phyloP scores from a whole-genome alignment of 225 moss, liverwort and hornwort species.

The Thuidium tamariscinum region DNA sequence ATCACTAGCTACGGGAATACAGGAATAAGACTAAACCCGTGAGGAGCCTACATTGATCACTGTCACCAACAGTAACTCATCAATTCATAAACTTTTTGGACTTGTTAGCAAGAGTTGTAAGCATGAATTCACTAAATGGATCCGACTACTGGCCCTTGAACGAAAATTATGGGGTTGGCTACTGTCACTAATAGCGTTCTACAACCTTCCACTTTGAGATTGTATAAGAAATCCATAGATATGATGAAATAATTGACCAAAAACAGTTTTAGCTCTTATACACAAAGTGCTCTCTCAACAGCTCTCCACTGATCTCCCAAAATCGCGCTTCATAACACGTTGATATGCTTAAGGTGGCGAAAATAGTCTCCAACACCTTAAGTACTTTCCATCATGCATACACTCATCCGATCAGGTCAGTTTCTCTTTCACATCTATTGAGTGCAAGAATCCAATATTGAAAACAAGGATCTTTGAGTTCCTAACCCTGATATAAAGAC shows the following conservation, averaged over 20 bases:
- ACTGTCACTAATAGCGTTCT: neutral
- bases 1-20: neutral
- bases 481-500: neutral
- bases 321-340: too few species aligned
- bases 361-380: neutral
- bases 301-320: neutral
- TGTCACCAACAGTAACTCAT: neutral
- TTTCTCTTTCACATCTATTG: neutral
- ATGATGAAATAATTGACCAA: neutral
- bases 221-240: neutral
- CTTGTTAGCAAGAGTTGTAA: neutral
- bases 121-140: neutral
- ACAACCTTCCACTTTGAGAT: neutral
- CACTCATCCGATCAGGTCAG: neutral
- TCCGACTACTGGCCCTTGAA: neutral
- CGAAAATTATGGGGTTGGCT: neutral
- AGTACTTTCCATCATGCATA: neutral
- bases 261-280: neutral
- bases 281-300: neutral
- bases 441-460: neutral
- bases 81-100: neutral
- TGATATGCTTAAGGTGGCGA: neutral
- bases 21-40: neutral
- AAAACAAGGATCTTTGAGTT: too few species aligned
- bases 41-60: neutral